Conservation (phyloP, 306 rosid species). For the Pterocarpus macrocarpus region DNA sequence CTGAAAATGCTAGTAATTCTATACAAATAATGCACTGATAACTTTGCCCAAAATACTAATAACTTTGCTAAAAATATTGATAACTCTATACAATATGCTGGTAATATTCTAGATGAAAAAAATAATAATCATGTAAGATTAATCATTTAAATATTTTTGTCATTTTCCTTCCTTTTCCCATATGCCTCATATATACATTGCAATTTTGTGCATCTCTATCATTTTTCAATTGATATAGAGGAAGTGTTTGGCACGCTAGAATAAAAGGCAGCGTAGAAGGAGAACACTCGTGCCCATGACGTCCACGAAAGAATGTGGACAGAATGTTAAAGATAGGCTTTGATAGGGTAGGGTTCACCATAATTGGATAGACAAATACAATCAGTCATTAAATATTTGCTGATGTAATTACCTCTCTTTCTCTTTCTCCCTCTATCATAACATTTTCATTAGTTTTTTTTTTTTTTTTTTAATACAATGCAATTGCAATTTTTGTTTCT, state of each 20-base stretch:
- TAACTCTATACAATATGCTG: too few species aligned
- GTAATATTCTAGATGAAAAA: too few species aligned
- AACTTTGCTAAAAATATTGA: too few species aligned
- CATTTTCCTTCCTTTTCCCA: too few species aligned
- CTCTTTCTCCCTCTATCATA: not conserved
- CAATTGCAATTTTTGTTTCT: slow-evolving; percentile 4
- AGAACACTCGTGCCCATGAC: not conserved
- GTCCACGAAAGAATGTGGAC: not conserved
- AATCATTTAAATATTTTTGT: too few species aligned
- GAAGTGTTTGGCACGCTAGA: slow-evolving; percentile 22
- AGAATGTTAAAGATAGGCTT: not conserved
- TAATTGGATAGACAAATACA: slow-evolving; percentile 2
- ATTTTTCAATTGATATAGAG: not conserved
- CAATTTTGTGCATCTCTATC: too few species aligned
- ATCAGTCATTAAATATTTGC: not conserved
- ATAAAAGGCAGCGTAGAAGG: not conserved
- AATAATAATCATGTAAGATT: too few species aligned
- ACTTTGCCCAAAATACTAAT: too few species aligned
- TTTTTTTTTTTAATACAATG: not conserved
- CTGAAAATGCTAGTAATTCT: too few species aligned
- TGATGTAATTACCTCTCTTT: not conserved
- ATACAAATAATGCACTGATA: too few species aligned
- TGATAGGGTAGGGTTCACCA: not conserved
- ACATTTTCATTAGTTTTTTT: not conserved
- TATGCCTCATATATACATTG: too few species aligned